These are phyloP conservation scores for Fusarium sp. DNA, from an alignment of 2,329 filamentous ascomycete genomes.

Conservation along the genomic window DNA sequence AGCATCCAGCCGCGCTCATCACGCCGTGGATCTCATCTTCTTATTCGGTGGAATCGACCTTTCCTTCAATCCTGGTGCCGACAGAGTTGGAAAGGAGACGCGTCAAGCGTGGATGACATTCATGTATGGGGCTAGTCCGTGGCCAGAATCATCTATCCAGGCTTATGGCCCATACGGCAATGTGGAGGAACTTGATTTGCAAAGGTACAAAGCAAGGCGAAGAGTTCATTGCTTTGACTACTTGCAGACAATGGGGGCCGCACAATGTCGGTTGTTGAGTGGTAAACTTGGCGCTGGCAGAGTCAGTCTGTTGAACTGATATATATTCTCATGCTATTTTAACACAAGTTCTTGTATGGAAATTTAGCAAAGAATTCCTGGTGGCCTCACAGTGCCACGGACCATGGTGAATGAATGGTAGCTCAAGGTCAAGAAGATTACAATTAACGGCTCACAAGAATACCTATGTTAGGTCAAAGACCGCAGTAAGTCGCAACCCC, in stretches of 20 bases:
- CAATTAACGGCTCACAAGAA: not conserved
- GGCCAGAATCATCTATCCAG: constrained; percentile 35
- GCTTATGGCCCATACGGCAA: constrained; percentile 55
- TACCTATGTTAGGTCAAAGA: not conserved
- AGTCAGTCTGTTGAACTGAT: constrained; percentile 53
- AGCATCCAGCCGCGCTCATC: constrained; percentile 57
- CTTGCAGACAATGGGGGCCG: constrained; percentile 45
- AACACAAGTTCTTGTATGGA: not conserved
- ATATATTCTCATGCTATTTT: no score
- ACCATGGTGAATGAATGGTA: not conserved
- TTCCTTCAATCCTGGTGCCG: constrained; percentile 48
- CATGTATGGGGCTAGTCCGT: constrained; percentile 50
- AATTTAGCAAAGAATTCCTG: no score
- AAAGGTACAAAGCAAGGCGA: constrained; percentile 36
- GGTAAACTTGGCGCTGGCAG: constrained; percentile 52
- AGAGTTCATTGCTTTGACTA: constrained; percentile 15
- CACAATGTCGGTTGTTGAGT: constrained; percentile 45
- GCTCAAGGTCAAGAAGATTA: not conserved
- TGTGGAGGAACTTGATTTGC: constrained; percentile 46
- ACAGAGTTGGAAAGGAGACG: constrained; percentile 50
- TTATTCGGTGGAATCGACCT: constrained; percentile 56
- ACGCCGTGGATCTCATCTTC: constrained; percentile 59
- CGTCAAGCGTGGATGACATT: constrained; percentile 55
- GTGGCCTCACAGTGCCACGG: no score
- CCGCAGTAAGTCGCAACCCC: not conserved